Evolutionary conservation across 495 filamentous ascomycete genomes (phyloP).

Genomic region (Xylona heveae): DNA sequence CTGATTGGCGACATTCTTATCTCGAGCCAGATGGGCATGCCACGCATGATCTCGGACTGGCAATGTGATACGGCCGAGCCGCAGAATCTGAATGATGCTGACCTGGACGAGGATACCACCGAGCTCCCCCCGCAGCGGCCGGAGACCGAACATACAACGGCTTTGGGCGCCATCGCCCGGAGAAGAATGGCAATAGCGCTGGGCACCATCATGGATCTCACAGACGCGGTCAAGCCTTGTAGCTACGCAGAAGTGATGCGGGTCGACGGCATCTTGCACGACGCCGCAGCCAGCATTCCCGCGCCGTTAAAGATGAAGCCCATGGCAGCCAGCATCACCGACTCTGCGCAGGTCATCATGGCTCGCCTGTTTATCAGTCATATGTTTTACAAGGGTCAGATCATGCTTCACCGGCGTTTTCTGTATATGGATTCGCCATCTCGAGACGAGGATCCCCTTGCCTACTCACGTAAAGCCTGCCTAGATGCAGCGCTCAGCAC

Average conservation of each 20-base stretch:
- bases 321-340: slow-evolving; percentile 15
- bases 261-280: slow-evolving; percentile 16
- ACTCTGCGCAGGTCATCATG: slow-evolving; percentile 17
- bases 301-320: slow-evolving; percentile 12
- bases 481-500: slow-evolving; percentile 9
- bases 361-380: slow-evolving; percentile 14
- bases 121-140: slow-evolving; percentile 19
- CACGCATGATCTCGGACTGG: slow-evolving; percentile 21
- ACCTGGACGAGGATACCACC: slow-evolving; percentile 18
- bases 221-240: slow-evolving; percentile 9
- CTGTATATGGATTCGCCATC: slow-evolving; percentile 14
- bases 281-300: slow-evolving; percentile 13
- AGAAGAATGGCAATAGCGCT: slow-evolving; percentile 21
- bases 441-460: slow-evolving; percentile 10
- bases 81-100: slow-evolving; percentile 21
- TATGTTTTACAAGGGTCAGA: slow-evolving; percentile 17
- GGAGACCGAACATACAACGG: slow-evolving; percentile 16
- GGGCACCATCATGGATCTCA: slow-evolving; percentile 19
- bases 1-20: slow-evolving; percentile 22
- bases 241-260: slow-evolving; percentile 17
- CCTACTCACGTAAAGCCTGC: slow-evolving; percentile 11
- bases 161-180: slow-evolving; percentile 20
- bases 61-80: slow-evolving; percentile 22
- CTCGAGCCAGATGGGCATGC: slow-evolving; percentile 24
- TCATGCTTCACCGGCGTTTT: slow-evolving; percentile 19